Evolutionary conservation across 768 basidiomycete genomes (phyloP).

Genomic region (Pleurotus citrinopileatus): DNA sequence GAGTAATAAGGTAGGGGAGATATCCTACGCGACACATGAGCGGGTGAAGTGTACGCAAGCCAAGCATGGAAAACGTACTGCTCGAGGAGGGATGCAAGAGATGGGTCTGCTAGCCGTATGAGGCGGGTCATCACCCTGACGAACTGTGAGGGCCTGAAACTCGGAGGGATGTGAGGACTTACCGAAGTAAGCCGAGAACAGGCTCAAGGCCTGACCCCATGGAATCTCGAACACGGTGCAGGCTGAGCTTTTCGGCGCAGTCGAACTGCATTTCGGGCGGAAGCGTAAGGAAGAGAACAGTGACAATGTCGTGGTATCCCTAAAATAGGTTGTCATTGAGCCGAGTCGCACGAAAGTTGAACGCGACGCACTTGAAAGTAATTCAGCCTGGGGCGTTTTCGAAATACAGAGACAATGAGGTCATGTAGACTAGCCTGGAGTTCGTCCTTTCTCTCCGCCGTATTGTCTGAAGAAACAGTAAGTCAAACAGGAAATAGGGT

Average conservation of each 20-base stretch:
- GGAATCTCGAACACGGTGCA: conserved; percentile 80
- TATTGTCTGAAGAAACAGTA: conserved; percentile 9
- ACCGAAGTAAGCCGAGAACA: conserved; percentile 78
- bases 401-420: conserved; percentile 73
- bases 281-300: conserved; percentile 77
- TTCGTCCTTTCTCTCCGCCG: conserved; percentile 39
- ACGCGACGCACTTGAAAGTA: conserved; percentile 73
- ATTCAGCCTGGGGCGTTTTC: conserved; percentile 65
- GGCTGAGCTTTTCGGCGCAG: conserved; percentile 69
- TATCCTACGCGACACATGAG: conserved; percentile 35
- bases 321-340: conserved; percentile 24
- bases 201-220: conserved; percentile 88
- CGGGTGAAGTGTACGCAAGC: conserved; percentile 3
- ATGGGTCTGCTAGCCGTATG: conserved; percentile 65
- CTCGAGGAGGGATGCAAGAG: conserved; percentile 67
- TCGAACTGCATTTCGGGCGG: conserved; percentile 54
- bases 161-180: conserved; percentile 8
- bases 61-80: conserved; percentile 37
- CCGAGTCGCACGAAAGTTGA: neutral
- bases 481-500: conserved; percentile 1
- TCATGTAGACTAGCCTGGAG: conserved; percentile 67
- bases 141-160: no score
- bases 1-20: conserved; percentile 87
- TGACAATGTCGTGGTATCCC: conserved; percentile 93
- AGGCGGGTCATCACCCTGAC: conserved; percentile 68